phyloP scores from a whole-genome alignment of 2,329 filamentous ascomycete genomes.

The Madurella fahalii region DNA sequence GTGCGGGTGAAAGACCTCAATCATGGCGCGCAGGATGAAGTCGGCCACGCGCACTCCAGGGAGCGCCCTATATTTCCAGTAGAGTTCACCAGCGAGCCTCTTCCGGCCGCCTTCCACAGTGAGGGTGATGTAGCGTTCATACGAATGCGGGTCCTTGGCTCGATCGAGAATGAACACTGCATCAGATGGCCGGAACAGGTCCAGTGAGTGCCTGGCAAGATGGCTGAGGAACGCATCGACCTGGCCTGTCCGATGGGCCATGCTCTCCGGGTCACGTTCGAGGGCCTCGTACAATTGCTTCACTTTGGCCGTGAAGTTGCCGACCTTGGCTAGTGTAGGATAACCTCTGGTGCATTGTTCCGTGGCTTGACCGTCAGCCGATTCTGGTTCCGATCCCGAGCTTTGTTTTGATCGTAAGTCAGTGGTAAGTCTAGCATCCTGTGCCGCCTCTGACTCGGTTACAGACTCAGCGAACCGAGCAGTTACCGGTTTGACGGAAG shows the following conservation, averaged over 20 bases:
- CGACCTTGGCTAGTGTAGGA: slow-evolving; percentile 5
- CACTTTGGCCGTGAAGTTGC: slow-evolving; percentile 9
- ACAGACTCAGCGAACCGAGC: neutral
- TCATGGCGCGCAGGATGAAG: slow-evolving; percentile 41
- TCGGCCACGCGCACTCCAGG: slow-evolving; percentile 36
- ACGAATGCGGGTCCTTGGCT: slow-evolving; percentile 37
- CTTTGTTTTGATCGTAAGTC: neutral
- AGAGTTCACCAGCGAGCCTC: slow-evolving; percentile 39
- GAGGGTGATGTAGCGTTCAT: slow-evolving; percentile 41
- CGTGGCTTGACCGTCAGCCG: neutral
- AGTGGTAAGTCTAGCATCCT: neutral
- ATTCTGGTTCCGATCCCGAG: neutral
- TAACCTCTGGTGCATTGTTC: neutral
- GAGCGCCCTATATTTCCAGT: slow-evolving; percentile 43
- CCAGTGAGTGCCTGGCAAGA: slow-evolving; percentile 18
- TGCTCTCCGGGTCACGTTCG: neutral
- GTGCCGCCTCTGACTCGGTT: neutral
- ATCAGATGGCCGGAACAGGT: slow-evolving; percentile 21
- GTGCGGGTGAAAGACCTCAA: slow-evolving; percentile 39
- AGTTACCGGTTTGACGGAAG: no score
- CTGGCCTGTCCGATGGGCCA: neutral
- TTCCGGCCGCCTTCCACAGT: slow-evolving; percentile 28
- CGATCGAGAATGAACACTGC: slow-evolving; percentile 38
- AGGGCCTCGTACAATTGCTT: slow-evolving; percentile 6
- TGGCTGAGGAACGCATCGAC: slow-evolving; percentile 16